Base-by-base conservation (phyloP, 306 rosid species). In the Quercus robur region DNA sequence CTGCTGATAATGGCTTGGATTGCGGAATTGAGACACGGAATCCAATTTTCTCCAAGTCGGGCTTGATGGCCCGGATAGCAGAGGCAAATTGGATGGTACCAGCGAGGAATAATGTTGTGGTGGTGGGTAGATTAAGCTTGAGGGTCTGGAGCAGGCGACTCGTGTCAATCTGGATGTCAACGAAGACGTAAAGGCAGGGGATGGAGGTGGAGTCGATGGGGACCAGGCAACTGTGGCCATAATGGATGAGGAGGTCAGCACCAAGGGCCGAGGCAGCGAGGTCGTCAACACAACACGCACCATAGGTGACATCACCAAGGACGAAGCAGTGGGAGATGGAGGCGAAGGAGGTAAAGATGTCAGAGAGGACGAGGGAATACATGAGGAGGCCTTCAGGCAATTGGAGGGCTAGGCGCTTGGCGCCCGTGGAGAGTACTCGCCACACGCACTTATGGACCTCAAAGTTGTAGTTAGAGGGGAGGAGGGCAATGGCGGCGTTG, bases 101-200 rank as follows among this genome's bases (percentile, higher is more conserved):
- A 0, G 98, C 98, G 25, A 94, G 78, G 33, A 94, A 83, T 0
- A 94, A 31, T 25, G 74, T 84, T 46, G 80, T 75, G 66, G 83
- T 56, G 5, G 71, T 11, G 49, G 87, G 81, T 9, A 91, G 74
- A 78, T 83, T 92, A 19, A 94, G 83, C 28, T 80, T 80, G 28
- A 94, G 75, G 2, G 95, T 92, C 7, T 89, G 84, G 17, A 92
- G 77, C 2, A 94, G 75, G 21, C 89, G 91, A 21, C 80, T 76
- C 19, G 88, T 88, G 64, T 92, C 88, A 49, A 94, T 88, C 20
- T 89, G 83, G 81, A 94, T 93, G 62, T 94, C 99, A 14, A 94
- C 97, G 35, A 94, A 94, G 74, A 94, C 94, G 41, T 94, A 94
- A 44, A 94, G 95, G 73, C 97, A 94, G 7, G 99, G 99, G 54